Evolutionary conservation across 2,329 filamentous ascomycete species (phyloP).

Genomic region (Sporothrix brasiliensis): DNA sequence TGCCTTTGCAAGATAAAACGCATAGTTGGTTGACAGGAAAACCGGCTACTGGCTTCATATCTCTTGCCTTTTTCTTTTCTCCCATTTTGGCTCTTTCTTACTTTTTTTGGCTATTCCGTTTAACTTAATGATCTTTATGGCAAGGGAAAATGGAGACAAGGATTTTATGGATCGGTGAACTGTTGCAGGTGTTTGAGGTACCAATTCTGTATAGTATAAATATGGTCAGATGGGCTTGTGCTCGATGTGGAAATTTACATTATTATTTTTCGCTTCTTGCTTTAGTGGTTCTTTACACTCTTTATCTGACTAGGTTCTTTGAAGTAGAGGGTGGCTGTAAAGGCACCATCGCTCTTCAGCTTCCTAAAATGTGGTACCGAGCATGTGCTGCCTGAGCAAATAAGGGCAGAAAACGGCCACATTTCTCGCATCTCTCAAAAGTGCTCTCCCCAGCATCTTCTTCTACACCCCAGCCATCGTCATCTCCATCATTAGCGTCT

Average conservation of each 20-base stretch:
- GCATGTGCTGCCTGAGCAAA: conserved; percentile 42
- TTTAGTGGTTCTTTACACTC: background rate
- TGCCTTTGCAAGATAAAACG: background rate
- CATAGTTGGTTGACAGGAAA: background rate
- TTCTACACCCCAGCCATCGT: conserved; percentile 9
- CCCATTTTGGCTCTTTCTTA: background rate
- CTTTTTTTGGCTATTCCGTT: background rate
- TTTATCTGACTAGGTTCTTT: background rate
- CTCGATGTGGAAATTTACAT: background rate
- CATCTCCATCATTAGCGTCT: conserved; percentile 8
- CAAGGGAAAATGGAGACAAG: too few species aligned
- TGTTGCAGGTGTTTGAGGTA: background rate
- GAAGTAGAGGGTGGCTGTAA: background rate
- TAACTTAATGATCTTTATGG: background rate
- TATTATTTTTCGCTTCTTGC: background rate
- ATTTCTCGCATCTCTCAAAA: conserved; percentile 37
- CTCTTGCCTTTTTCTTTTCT: background rate
- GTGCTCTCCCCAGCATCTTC: conserved; percentile 12
- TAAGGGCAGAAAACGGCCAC: conserved; percentile 38
- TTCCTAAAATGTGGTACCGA: conserved; percentile 39
- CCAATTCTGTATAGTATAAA: background rate
- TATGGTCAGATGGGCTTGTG: background rate
- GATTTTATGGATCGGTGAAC: background rate
- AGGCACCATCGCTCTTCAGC: background rate
- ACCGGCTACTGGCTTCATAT: background rate